These are phyloP conservation scores for Plantago major DNA, from an alignment of 257 asterid genomes.

Conservation along the genomic window DNA sequence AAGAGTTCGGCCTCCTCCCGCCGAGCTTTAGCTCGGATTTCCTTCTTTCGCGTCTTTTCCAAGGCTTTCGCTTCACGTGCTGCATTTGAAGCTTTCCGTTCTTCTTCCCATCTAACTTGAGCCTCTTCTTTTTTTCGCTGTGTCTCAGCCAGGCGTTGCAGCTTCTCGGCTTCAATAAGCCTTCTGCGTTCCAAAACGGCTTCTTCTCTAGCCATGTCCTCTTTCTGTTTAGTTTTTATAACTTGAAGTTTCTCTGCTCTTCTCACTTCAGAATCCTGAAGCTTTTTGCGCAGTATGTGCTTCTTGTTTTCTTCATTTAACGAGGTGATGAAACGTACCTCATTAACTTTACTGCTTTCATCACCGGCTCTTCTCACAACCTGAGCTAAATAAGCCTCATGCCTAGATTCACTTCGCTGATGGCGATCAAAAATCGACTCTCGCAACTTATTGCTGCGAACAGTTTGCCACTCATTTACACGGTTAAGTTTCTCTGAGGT, in stretches of 20 bases:
- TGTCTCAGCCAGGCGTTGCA: constrained; percentile 92
- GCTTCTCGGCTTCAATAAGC: constrained; percentile 93
- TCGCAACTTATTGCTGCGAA: constrained; percentile 80
- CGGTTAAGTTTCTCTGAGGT: constrained; percentile 92
- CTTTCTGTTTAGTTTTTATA: constrained; percentile 80
- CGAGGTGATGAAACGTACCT: constrained; percentile 96
- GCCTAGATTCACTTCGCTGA: constrained; percentile 86
- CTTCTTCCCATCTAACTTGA: constrained; percentile 96
- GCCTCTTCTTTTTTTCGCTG: constrained; percentile 97
- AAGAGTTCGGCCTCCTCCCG: constrained; percentile 98
- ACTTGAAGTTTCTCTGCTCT: constrained; percentile 94
- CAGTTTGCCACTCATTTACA: constrained; percentile 90
- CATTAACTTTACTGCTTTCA: constrained; percentile 96
- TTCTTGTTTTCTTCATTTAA: constrained; percentile 95
- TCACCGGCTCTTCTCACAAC: constrained; percentile 99
- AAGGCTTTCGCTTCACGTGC: constrained; percentile 97
- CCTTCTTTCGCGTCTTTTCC: constrained; percentile 91
- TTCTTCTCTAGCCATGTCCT: constrained; percentile 96
- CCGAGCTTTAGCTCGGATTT: constrained; percentile 87
- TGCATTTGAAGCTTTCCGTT: constrained; percentile 92
- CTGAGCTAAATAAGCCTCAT: constrained; percentile 88
- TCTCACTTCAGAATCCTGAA: constrained; percentile 87
- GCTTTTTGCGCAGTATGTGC: constrained; percentile 81
- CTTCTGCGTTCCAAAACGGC: constrained; percentile 94
- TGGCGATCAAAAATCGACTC: constrained; percentile 93